Evolutionary conservation across 495 filamentous ascomycete genomes (phyloP).

Genomic region (Aspergillus saccharolyticus): DNA sequence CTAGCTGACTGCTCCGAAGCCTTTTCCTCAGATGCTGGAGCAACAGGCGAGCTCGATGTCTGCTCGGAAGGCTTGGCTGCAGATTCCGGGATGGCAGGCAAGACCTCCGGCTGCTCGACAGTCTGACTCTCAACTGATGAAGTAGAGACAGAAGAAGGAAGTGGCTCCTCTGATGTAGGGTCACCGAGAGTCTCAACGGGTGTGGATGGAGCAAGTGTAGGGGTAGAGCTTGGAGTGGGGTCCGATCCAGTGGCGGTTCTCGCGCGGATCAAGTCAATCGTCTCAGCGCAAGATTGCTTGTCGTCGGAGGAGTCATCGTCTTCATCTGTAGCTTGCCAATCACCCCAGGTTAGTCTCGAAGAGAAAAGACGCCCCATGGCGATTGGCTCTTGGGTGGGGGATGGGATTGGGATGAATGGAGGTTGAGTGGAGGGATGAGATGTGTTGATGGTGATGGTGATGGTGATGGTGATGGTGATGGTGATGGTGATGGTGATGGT

Average conservation of each 20-base stretch:
- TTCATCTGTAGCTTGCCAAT: neutral
- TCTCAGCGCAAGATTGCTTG: conserved; percentile 6
- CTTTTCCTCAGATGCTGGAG: too few relatives aligned
- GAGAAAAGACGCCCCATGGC: neutral
- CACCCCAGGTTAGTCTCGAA: neutral
- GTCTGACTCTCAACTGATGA: neutral
- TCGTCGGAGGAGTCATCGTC: neutral
- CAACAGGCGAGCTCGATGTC: too few relatives aligned
- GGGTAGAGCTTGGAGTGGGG: neutral
- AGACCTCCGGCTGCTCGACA: neutral
- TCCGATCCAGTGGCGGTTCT: conserved; percentile 7
- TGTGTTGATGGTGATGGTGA: too few relatives aligned
- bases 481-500: neutral
- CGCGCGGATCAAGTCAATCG: conserved; percentile 11
- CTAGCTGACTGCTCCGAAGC: too few relatives aligned
- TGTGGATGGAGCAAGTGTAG: neutral
- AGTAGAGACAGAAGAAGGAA: neutral
- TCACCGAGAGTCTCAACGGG: neutral
- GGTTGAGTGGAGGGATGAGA: neutral
- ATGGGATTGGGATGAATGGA: neutral
- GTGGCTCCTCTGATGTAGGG: neutral
- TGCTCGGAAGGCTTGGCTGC: too few relatives aligned
- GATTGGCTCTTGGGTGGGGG: too few relatives aligned
- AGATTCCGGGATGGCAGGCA: too few relatives aligned
- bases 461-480: neutral